Evolutionary conservation across 208 protist genomes (phyloP).

Genomic region (Acanthamoeba lenticulata): DNA sequence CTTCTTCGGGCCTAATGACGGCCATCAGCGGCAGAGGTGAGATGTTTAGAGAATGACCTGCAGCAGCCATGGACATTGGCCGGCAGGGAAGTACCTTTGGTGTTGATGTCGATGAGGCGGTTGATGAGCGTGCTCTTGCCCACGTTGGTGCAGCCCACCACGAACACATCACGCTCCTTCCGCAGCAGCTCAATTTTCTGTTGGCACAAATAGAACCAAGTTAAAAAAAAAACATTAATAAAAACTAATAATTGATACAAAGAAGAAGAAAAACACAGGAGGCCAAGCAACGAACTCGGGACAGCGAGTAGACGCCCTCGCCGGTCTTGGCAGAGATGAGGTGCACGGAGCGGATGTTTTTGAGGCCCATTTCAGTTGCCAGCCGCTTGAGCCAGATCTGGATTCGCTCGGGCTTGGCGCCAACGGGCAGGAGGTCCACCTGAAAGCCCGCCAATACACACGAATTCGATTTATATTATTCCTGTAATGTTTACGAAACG

Average conservation of each 20-base stretch:
- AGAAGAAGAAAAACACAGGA: background rate
- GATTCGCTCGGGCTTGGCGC: conserved; percentile 24
- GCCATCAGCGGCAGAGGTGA: background rate
- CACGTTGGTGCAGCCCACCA: conserved; percentile 77
- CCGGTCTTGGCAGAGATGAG: conserved; percentile 39
- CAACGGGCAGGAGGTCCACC: conserved; percentile 15
- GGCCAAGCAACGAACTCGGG: background rate
- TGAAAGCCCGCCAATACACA: background rate
- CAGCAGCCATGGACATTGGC: background rate
- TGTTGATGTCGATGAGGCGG: conserved; percentile 64
- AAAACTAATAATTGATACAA: background rate
- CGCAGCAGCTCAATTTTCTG: conserved; percentile 67
- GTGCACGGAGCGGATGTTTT: conserved; percentile 40
- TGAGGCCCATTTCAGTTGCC: conserved; percentile 23
- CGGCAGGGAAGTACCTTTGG: conserved; percentile 42
- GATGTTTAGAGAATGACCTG: background rate
- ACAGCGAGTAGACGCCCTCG: conserved; percentile 39
- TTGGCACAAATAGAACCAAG: too few species aligned
- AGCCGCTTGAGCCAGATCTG: conserved; percentile 1
- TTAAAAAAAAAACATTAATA: background rate
- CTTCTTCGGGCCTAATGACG: background rate
- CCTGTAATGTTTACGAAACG: too few species aligned
- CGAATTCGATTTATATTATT: background rate
- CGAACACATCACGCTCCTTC: conserved; percentile 71
- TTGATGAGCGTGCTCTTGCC: conserved; percentile 77